Base-by-base conservation (phyloP, 176 grass and related monocot genomes). In the Ensete ventricosum region DNA sequence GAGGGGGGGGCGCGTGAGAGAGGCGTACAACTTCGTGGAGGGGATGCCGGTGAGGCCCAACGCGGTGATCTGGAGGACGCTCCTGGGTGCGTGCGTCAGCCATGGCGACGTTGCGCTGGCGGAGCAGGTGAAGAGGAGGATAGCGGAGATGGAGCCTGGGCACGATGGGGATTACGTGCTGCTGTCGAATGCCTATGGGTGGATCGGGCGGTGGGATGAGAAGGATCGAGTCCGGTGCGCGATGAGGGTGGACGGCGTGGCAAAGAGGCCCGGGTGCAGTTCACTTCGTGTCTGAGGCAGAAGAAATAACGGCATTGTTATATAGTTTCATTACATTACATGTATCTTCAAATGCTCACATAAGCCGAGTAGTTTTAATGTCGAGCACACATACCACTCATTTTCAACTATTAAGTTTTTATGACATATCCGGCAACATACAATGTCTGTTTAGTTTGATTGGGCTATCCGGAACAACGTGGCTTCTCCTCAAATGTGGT, bases 51-150 rank as follows among this genome's bases (percentile, higher is more conserved):
- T 60, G 82, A 73, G 84, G 54, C 68, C 73, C 0, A 76, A 82
- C 24, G 69, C 82, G 52, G 85, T 87, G 27, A 77, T 82, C 29
- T 90, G 85, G 88, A 84, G 88, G 67, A 84, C 88, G 22, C 69
- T 90, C 1, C 49, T 87, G 27, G 79, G 82, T 74, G 84, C 88
- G 19, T 90, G 84, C 54, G 71, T 20, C 17, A 87, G 73, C 69
- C 79, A 84, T 82, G 88, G 82, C 53, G 71, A 87, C 70, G 71
- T 90, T 2, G 73, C 82, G 51, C 87, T 87, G 54, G 82, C 82
- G 57, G 88, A 84, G 80, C 14, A 66, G 23, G 80, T 81, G 67
- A 73, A 82, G 11, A 53, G 7, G 19, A 91, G 78, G 73, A 29
- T 87, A 57, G 77, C 77, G 27, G 12, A 64, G 0, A 14, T 67